Conservation (phyloP, 805 yeast species). For the Candida vartiovaarae region DNA sequence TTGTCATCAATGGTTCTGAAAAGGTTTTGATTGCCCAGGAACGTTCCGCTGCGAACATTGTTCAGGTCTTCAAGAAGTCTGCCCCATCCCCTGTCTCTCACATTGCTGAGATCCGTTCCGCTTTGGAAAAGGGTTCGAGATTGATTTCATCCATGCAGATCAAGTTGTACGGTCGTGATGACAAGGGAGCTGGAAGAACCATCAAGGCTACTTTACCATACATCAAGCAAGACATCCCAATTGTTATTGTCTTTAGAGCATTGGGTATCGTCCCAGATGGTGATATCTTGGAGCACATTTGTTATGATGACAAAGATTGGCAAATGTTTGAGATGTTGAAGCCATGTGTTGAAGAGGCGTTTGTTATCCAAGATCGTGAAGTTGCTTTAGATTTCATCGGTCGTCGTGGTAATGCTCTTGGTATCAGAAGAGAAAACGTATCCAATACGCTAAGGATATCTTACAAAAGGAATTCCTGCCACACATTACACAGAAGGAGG, state of each 20-base stretch:
- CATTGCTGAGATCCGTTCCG: conserved; percentile 94
- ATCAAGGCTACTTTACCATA: conserved; percentile 95
- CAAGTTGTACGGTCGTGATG: conserved; percentile 80
- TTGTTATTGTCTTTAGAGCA: conserved; percentile 95
- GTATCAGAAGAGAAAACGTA: conserved; percentile 97
- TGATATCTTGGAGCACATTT: conserved; percentile 94
- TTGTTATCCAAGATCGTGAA: conserved; percentile 95
- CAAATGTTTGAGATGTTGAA: conserved; percentile 98
- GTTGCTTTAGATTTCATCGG: conserved; percentile 97
- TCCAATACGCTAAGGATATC: conserved; percentile 95
- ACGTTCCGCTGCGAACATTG: conserved; percentile 96
- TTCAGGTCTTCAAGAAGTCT: conserved; percentile 95
- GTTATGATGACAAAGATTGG: conserved; percentile 98
- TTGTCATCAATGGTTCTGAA: conserved; percentile 96
- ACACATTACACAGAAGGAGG: conserved; percentile 95
- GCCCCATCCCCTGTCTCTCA: conserved; percentile 96
- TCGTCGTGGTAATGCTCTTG: conserved; percentile 94
- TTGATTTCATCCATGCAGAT: conserved; percentile 91
- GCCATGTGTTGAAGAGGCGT: conserved; percentile 99
- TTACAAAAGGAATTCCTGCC: conserved; percentile 94
- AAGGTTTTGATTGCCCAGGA: conserved; percentile 98
- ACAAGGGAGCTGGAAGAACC: conserved; percentile 69
- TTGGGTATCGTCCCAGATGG: conserved; percentile 99
- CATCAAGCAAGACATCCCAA: conserved; percentile 94
- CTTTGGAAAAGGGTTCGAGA: conserved; percentile 95